Conservation (phyloP, 2,329 filamentous ascomycete species). For the Cladophialophora exuberans region DNA sequence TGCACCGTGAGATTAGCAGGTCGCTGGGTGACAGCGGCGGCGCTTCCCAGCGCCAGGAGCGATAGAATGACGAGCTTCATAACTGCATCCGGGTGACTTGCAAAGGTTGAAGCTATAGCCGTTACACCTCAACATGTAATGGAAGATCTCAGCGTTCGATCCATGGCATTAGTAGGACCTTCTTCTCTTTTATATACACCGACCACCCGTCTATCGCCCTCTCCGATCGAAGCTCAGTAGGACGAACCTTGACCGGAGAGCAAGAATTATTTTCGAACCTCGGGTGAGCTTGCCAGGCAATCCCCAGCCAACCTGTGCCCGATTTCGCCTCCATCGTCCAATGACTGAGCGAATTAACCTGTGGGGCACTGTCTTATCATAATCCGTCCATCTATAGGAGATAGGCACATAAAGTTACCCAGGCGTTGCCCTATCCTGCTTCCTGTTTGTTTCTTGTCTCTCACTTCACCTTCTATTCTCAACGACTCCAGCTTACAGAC, state of each 20-base stretch:
- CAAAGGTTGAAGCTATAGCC: not conserved
- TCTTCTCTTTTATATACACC: not conserved
- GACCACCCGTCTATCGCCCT: not conserved
- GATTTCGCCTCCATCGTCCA: not conserved
- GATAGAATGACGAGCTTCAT: conserved; percentile 1
- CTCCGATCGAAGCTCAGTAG: not conserved
- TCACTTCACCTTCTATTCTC: not conserved
- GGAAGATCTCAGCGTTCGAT: not conserved
- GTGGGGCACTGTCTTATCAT: not conserved
- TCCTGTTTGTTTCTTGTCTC: conserved; percentile 4
- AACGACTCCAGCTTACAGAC: conserved; percentile 1
- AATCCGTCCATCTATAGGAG: not conserved
- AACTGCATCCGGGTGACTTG: not conserved
- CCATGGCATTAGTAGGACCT: not conserved
- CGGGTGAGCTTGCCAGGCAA: not conserved
- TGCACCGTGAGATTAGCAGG: conserved; percentile 5
- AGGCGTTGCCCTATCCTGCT: conserved; percentile 1
- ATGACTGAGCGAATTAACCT: not conserved
- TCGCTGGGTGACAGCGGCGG: not conserved
- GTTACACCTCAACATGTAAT: not conserved
- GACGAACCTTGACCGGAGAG: not conserved
- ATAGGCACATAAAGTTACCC: not conserved
- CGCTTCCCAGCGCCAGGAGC: not conserved
- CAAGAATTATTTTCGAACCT: not conserved
- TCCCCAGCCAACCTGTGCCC: conserved; percentile 3